Base-by-base conservation (phyloP, 2,329 filamentous ascomycete species). In the Colletotrichum abscissum region DNA sequence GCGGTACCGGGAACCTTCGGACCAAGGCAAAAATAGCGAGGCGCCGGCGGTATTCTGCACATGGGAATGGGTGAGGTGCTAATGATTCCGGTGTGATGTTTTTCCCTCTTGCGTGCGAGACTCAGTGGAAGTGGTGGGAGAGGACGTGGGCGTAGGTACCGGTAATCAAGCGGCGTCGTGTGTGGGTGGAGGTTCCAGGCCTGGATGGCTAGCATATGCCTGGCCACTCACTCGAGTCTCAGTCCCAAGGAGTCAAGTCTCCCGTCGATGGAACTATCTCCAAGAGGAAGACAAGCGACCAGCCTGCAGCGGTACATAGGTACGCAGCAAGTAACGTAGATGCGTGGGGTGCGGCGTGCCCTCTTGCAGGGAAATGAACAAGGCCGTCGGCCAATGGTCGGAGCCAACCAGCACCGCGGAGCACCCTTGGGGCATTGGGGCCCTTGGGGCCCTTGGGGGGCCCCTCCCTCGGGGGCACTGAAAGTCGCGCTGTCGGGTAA, bases 401-500 rank as follows among this genome's bases (percentile, higher is more conserved):
- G 42, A 70, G 30, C 49, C 46, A 65, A 60, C 67, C 60, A 65
- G 55, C 67, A 65, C n/a, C 28, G 24, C 46, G 42, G 67, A 65
- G 66, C 59, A 70, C 35, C 19, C 46, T 73, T 24, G 42, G 42
- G 66, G 67, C 38, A 42, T 42, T 42, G 38, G 38, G 22, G 46
- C 55, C 66, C 70, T 42, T 38, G 42, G 42, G 66, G 67, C 30
- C 30, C 30, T 30, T 30, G 30, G 30, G 30, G 30, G n/a, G 46
- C 46, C 66, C 66, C 55, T 42, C 46, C 55, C 24, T n/a, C 22
- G 19, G 60, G 33, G 55, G 33, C 24, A 28, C 59, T 64, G 55
- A 59, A 73, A 69, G 72, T 67, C 52, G 52, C 63, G 67, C 71
- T 72, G 71, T 73, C 67, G 68, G 68, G 59, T 74, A 74, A 74